phyloP scores from a whole-genome alignment of 345 rosid genomes.

The Limnanthes douglasii region DNA sequence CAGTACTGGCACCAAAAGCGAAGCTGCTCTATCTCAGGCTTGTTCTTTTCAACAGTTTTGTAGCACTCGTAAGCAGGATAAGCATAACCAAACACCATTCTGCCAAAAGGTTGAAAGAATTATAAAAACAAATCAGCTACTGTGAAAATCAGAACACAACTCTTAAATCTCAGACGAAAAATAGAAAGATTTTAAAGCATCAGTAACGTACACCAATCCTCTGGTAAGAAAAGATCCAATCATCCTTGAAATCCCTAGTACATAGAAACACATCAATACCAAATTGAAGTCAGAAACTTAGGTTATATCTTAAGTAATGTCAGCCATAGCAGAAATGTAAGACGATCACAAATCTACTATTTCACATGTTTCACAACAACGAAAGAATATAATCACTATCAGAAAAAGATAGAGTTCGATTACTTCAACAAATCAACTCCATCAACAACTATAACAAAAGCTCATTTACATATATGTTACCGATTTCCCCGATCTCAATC shows the following conservation, averaged over 20 bases:
- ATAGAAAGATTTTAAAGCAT: neutral
- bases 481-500: too few relatives aligned
- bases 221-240: constrained; percentile 41
- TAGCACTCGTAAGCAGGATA: constrained; percentile 73
- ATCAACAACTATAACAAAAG: too few relatives aligned
- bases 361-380: too few relatives aligned
- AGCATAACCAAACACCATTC: constrained; percentile 58
- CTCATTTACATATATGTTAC: too few relatives aligned
- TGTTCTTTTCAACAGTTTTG: constrained; percentile 40
- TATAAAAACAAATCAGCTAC: neutral
- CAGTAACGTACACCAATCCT: constrained; percentile 27
- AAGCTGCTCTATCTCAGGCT: constrained; percentile 32
- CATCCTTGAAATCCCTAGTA: constrained; percentile 16
- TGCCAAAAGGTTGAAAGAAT: constrained; percentile 8
- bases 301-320: too few relatives aligned
- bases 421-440: too few relatives aligned
- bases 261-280: neutral
- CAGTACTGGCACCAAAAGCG: constrained; percentile 81
- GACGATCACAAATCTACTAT: too few relatives aligned
- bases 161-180: neutral
- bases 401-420: too few relatives aligned
- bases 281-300: neutral
- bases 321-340: too few relatives aligned
- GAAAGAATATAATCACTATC: too few relatives aligned
- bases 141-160: neutral